Evolutionary conservation across 2,329 filamentous ascomycete genomes (phyloP).

Genomic region (Alternaria sp.): DNA sequence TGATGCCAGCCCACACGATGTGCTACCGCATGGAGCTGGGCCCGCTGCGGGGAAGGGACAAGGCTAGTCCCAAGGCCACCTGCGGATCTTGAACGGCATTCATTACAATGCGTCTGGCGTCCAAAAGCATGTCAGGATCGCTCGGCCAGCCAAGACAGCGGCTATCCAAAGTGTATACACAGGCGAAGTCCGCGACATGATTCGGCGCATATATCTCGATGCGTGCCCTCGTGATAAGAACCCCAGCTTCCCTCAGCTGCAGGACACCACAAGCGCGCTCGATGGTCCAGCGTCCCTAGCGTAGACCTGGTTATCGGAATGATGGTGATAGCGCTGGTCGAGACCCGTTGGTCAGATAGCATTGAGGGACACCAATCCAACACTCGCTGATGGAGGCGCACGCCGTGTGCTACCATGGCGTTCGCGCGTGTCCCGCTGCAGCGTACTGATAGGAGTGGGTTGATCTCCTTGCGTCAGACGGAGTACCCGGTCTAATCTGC

Average conservation of each 20-base stretch:
- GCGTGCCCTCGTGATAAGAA: constrained; percentile 22
- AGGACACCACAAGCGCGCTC: constrained; percentile 19
- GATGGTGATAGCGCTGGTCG: constrained; percentile 11
- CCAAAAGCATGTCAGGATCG: background rate
- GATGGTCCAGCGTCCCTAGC: constrained; percentile 20
- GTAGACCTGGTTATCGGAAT: constrained; percentile 36
- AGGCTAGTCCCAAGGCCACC: constrained; percentile 4
- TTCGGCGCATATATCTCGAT: constrained; percentile 25
- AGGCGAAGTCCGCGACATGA: constrained; percentile 30
- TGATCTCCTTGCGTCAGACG: constrained; percentile 15
- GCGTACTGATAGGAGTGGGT: constrained; percentile 19
- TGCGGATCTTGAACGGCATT: constrained; percentile 1
- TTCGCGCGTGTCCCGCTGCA: constrained; percentile 11
- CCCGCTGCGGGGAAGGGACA: constrained; percentile 13
- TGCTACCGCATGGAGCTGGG: constrained; percentile 14
- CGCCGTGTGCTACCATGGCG: constrained; percentile 17
- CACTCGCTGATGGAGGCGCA: constrained; percentile 15
- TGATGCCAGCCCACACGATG: constrained; percentile 7
- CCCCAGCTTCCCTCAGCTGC: constrained; percentile 20
- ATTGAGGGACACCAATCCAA: constrained; percentile 22
- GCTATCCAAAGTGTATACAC: constrained; percentile 12
- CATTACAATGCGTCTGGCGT: background rate
- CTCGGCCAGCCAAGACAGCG: constrained; percentile 1
- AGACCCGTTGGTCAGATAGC: constrained; percentile 21
- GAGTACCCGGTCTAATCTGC: constrained; percentile 19